These are phyloP conservation scores for Alternaria solani DNA, from an alignment of 2,329 filamentous ascomycete genomes.

Conservation along the genomic window DNA sequence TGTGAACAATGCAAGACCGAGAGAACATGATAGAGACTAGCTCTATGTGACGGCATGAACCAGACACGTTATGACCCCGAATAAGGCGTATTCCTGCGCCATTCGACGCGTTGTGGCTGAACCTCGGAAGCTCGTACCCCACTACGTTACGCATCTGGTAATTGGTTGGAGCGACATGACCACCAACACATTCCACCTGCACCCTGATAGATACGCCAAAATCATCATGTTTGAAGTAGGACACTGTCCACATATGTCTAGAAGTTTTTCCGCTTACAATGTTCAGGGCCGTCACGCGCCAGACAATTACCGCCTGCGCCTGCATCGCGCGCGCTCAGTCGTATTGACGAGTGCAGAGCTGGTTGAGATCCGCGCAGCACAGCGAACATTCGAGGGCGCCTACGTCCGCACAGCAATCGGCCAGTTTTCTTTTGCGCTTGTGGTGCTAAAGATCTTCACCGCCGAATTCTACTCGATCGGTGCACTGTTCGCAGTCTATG, in stretches of 20 bases:
- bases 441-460: slow-evolving; percentile 96
- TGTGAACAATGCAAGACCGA: neutral
- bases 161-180: neutral
- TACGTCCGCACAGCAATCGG: slow-evolving; percentile 94
- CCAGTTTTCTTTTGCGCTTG: slow-evolving; percentile 93
- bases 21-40: neutral
- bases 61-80: neutral
- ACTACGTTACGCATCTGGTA: slow-evolving; percentile 14
- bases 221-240: slow-evolving; percentile 31
- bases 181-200: neutral
- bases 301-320: slow-evolving; percentile 78
- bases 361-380: slow-evolving; percentile 91
- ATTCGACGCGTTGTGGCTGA: neutral
- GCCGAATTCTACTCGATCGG: slow-evolving; percentile 96
- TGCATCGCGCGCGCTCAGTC: slow-evolving; percentile 84
- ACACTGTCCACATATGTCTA: neutral
- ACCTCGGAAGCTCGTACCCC: slow-evolving; percentile 13
- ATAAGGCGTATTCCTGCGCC: neutral
- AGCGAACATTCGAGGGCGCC: slow-evolving; percentile 95
- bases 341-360: slow-evolving; percentile 84
- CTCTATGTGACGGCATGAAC: neutral
- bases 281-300: slow-evolving; percentile 66
- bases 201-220: neutral
- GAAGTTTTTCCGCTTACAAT: neutral
- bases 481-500: slow-evolving; percentile 94